A percentile compares a stretch with the other conserved stretches of the same genome.
phyloP scores from a whole-genome alignment of 208 protist genomes.

The Trypanosoma lewisi region DNA sequence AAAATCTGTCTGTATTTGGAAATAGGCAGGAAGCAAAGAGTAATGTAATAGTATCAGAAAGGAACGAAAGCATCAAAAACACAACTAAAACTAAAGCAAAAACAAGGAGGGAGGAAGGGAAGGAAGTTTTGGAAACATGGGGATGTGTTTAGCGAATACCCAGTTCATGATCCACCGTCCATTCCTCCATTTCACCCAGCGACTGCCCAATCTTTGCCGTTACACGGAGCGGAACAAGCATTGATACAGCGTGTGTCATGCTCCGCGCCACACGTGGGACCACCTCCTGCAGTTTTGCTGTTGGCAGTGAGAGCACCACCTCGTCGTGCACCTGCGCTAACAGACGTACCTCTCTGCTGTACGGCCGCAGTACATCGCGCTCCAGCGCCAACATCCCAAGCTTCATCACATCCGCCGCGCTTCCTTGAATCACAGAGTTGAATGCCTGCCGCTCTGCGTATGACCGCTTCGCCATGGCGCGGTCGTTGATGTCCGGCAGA shows the following conservation, averaged over 20 bases:
- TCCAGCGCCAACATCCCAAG: conserved; percentile 81
- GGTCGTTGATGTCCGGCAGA: conserved; percentile 68
- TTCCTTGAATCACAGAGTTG: conserved; percentile 89
- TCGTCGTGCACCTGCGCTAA: conserved; percentile 74
- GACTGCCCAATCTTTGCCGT: conserved; percentile 69
- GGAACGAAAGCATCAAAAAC: conserved; percentile 11
- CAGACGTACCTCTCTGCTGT: conserved; percentile 38
- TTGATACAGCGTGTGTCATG: conserved; percentile 46
- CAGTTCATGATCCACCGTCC: conserved; percentile 76
- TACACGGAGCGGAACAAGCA: conserved; percentile 57
- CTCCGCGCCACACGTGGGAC: conserved; percentile 33
- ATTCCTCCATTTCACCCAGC: conserved; percentile 67
- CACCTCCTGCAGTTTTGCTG: conserved; percentile 21
- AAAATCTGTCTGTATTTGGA: no score
- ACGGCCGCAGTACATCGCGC: conserved; percentile 52
- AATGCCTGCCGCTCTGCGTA: conserved; percentile 90
- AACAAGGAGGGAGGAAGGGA: neutral
- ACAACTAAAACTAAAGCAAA: neutral
- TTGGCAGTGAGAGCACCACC: conserved; percentile 41
- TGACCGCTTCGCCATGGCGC: conserved; percentile 52
- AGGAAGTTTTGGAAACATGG: no score
- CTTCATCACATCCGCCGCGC: conserved; percentile 90
- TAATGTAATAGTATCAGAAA: no score
- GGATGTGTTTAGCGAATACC: conserved; percentile 37
- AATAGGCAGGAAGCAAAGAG: no score